phyloP scores from a whole-genome alignment of 192 early-diverging fungal genomes.

The Ambispora gerdemannii region DNA sequence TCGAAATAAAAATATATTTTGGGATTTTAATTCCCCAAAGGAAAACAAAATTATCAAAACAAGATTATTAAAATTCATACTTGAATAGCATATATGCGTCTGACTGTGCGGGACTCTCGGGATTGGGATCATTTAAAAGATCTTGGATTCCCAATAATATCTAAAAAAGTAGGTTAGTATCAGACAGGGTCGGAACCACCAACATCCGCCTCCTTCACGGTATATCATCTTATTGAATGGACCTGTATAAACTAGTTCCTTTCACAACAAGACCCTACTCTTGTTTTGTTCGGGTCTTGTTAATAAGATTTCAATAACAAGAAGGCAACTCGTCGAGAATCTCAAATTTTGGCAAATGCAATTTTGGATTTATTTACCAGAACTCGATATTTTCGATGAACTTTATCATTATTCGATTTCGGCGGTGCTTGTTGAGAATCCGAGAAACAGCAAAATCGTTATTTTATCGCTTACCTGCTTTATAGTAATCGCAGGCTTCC shows the following conservation, averaged over 20 bases:
- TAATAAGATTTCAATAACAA: no score
- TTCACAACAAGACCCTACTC: no score
- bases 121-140: slow-evolving; percentile 89
- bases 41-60: neutral
- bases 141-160: slow-evolving; percentile 93
- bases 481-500: slow-evolving; percentile 93
- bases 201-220: neutral
- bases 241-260: no score
- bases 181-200: neutral
- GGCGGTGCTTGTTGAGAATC: neutral
- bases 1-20: neutral
- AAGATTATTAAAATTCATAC: slow-evolving; percentile 41
- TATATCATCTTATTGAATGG: neutral
- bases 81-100: slow-evolving; percentile 80
- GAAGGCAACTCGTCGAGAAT: neutral
- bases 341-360: neutral
- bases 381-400: neutral
- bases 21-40: neutral
- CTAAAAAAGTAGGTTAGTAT: slow-evolving; percentile 35
- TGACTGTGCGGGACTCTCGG: slow-evolving; percentile 79
- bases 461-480: slow-evolving; percentile 66
- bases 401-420: neutral
- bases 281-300: no score
- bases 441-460: neutral
- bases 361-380: neutral